Evolutionary conservation across 192 early-diverging fungal species (phyloP).

Genomic region (Backusella mclennaniae): DNA sequence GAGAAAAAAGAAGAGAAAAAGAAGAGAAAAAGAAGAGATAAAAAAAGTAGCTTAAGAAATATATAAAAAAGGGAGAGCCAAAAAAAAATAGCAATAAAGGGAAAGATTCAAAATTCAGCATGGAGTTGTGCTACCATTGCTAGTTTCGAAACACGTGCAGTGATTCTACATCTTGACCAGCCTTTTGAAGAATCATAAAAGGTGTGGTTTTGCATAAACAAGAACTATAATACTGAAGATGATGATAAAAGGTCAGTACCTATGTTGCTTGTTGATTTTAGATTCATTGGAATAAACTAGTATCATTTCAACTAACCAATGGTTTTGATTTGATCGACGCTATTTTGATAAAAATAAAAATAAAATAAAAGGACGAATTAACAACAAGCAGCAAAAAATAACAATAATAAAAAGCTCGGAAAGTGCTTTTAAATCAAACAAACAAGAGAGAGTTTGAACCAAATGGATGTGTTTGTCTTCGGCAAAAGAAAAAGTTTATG

Average conservation of each 20-base stretch:
- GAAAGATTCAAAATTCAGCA: conserved; percentile 5
- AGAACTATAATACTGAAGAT: background rate
- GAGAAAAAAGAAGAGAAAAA: background rate
- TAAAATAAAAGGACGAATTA: too few relatives aligned
- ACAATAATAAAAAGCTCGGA: background rate
- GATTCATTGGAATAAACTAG: background rate
- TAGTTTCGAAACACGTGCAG: background rate
- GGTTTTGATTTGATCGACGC: background rate
- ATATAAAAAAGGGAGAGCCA: background rate
- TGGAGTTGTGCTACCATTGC: conserved; percentile 1
- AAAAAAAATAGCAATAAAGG: background rate
- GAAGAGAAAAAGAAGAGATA: background rate
- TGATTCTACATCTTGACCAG: conserved; percentile 1
- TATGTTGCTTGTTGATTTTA: background rate
- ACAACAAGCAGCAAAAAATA: too few relatives aligned
- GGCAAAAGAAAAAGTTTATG: background rate
- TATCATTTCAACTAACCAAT: background rate
- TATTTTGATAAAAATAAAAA: background rate
- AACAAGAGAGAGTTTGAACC: background rate
- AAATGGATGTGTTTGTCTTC: background rate
- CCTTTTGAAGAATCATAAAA: background rate
- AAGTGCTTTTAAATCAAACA: background rate
- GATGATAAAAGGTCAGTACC: background rate
- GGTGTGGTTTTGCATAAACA: conserved; percentile 2
- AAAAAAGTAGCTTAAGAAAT: background rate